Base-by-base conservation (phyloP, 495 filamentous ascomycete species). In the Neurospora sp. region DNA sequence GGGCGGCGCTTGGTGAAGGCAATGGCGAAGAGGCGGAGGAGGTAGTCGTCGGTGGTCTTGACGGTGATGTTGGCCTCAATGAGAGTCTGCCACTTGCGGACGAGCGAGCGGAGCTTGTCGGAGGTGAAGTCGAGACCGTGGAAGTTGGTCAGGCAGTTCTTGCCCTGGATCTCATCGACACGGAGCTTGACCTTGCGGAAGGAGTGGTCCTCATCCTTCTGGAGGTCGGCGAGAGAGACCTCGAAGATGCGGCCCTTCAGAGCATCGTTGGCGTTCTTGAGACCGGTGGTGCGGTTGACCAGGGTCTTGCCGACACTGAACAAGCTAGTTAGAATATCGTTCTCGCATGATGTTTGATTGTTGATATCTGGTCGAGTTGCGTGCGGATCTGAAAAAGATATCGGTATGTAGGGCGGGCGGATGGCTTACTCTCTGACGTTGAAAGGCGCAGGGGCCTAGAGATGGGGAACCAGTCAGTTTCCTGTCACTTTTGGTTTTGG, bases 71-170 rank as follows among this genome's bases (percentile, higher is more conserved):
- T 99, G 88, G 96, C 96, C 90, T 99, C 96, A 79, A 99, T 99
- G 79, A 99, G 88, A 69, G 94, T 91, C 87, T 99, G 96, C 96
- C 96, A 99, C 86, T 99, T 99, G 86, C 96, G 94, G 77, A 99
- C 96, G 74, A 99, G 90, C 72, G 96, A 99, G 79, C 96, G 92
- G 77, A 99, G 90, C 90, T 98, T 98, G 90, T 99, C 96, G 78
- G 96, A 98, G 78, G 96, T 99, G 90, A 99, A 98, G 88, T 99
- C 96, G 83, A 99, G 89, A 78, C 96, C 96, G 88, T 99, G 95
- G 92, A 99, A 99, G 90, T 98, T 98, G 87, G 96, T 99, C 79
- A 99, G 88, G 86, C 96, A 99, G 90, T 97, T 99, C 90, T 97
- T 98, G 87, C 96, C 96, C 86, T 99, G 96, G 74, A 99, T 91